Percentiles rank a stretch among this genome's conserved stretches.
Evolutionary conservation across 164 flowering plant species (phyloP).

Genomic region (Euptelea pleiosperma): DNA sequence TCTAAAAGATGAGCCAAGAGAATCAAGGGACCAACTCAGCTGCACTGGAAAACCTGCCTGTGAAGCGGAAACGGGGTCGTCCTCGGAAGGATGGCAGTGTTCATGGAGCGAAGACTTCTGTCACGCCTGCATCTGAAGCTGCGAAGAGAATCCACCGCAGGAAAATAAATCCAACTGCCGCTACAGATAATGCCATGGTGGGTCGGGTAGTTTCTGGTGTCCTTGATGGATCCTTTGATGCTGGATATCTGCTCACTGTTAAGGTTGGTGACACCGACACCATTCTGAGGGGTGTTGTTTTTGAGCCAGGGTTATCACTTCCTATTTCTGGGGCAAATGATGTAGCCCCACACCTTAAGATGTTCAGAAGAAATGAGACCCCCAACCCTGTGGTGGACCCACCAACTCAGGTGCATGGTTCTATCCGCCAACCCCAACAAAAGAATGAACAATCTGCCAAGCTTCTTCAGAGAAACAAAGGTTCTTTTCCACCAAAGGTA

Average conservation of each 20-base stretch:
- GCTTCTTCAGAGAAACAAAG: constrained; percentile 21
- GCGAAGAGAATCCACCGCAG: constrained; percentile 19
- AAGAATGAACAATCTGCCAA: constrained; percentile 14
- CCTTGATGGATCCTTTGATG: constrained; percentile 73
- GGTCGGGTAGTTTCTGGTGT: constrained; percentile 74
- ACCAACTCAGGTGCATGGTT: constrained; percentile 16
- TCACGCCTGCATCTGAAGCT: constrained; percentile 10
- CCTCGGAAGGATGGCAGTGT: constrained; percentile 44
- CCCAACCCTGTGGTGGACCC: constrained; percentile 28
- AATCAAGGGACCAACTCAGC: constrained; percentile 32
- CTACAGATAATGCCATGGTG: constrained; percentile 35
- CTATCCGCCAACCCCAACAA: constrained; percentile 15
- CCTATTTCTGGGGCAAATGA: constrained; percentile 74
- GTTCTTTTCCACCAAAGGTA: constrained; percentile 5
- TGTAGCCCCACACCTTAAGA: constrained; percentile 66
- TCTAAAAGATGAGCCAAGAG: constrained; percentile 37
- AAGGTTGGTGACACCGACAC: constrained; percentile 56
- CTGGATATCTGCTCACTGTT: constrained; percentile 74
- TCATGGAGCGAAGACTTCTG: constrained; percentile 9
- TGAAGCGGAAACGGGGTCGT: constrained; percentile 73
- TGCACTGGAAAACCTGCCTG: constrained; percentile 24
- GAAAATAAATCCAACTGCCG: constrained; percentile 18
- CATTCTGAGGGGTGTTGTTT: constrained; percentile 68
- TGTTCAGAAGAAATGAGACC: constrained; percentile 53
- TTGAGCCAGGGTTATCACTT: constrained; percentile 66